Evolutionary conservation across 768 basidiomycete genomes (phyloP).

Genomic region (Auriscalpium orientale): DNA sequence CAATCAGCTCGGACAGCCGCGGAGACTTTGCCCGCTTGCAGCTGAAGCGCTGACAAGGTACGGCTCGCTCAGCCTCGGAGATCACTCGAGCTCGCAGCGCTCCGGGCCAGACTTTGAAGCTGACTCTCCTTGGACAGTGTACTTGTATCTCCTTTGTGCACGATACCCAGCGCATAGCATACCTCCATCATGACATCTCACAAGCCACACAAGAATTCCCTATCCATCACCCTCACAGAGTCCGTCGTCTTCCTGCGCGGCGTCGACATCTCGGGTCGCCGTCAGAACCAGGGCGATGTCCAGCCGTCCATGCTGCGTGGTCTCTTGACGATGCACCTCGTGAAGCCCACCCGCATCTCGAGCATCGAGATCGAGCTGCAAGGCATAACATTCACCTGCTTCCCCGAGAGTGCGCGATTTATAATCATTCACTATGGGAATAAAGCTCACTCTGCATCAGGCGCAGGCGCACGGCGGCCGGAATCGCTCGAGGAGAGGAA

Average conservation of each 20-base stretch:
- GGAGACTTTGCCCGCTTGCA: too few species aligned
- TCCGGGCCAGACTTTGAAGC: too few species aligned
- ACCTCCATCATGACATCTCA: not conserved
- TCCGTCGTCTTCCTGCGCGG: conserved; percentile 48
- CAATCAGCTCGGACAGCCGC: too few species aligned
- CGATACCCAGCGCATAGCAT: not conserved
- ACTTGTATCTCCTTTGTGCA: not conserved
- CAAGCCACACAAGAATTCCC: conserved; percentile 30
- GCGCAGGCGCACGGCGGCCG: conserved; percentile 62
- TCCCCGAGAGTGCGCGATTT: conserved; percentile 70
- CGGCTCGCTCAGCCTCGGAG: too few species aligned
- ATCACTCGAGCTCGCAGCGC: too few species aligned
- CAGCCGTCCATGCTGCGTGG: conserved; percentile 58
- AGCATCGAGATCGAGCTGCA: conserved; percentile 77
- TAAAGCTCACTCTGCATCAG: conserved; percentile 18
- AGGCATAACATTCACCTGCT: conserved; percentile 63
- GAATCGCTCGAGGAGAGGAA: conserved; percentile 75
- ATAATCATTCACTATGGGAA: too few species aligned
- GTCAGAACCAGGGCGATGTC: conserved; percentile 24
- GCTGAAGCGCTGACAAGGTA: too few species aligned
- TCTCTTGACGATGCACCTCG: conserved; percentile 51
- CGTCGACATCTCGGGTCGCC: conserved; percentile 26
- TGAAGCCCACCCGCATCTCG: conserved; percentile 78
- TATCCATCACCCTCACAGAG: conserved; percentile 44
- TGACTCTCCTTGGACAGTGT: not conserved